Evolutionary conservation across 441 rosid genomes (phyloP), one percentile per base, ranked within the genome.

Genomic region (Brassica balearica): DNA sequence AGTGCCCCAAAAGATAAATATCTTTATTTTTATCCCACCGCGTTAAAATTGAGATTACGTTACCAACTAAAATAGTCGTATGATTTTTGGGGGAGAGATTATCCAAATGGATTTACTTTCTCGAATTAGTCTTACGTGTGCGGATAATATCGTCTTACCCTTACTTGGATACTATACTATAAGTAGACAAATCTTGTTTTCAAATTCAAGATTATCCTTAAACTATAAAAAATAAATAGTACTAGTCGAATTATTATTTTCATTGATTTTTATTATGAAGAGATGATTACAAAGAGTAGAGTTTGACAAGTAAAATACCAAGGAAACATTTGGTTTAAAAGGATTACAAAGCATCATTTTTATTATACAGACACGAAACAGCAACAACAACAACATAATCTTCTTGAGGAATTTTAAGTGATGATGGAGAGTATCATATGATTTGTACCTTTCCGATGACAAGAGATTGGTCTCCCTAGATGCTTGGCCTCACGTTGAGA

Each of bases 401-500:
- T 36, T 36, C 9, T 36, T 36, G 41, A 36, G 41, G 41, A 8
- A 36, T 72, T 72, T 65, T 61, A 58, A 59, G 55, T 64, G 71
- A 55, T 66, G 68, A 78, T 36, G 41, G 41, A 38, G 46, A 38
- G 46, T 38, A 9, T 59, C 67, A 2, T 38, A 60, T 1, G 67
- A 58, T 43, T 65, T 34, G 9, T 72, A 51, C 68, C 63, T 73
- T 59, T 43, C 25, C 41, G 2, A 34, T 10, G 6, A 41, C 66
- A 0, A 23, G 6, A 10, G 20, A 41, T 43, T 66, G 41, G 9
- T 34, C 41, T 34, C 41, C 0, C 8, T 34, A 34, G 41, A 34
- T 34, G 86, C 84, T 86, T 69, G 97, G 94, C 81, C 86, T 90
- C 77, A 87, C 92, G 69, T 91, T 90, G 59, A 94, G 93, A 68